A percentile compares a stretch with the other conserved stretches of the same genome.
Evolutionary conservation across 116 monocot species (phyloP).

Genomic region (Posidonia oceanica): DNA sequence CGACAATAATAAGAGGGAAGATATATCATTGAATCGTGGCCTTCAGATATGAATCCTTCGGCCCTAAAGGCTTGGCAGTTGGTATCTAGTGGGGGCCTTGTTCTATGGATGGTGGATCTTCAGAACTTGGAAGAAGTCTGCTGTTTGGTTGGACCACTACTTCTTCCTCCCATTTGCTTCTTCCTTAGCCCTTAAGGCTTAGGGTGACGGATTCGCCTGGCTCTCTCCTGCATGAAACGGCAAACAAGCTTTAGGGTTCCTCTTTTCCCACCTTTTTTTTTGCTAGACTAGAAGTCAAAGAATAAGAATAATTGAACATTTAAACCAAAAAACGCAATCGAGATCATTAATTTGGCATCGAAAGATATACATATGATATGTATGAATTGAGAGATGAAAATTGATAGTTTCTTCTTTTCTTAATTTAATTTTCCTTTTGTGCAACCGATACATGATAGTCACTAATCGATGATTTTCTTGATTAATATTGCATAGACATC

Average conservation of each 20-base stretch:
- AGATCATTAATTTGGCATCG: too few relatives aligned
- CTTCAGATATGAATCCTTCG: background rate
- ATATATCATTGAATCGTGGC: background rate
- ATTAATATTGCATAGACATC: too few relatives aligned
- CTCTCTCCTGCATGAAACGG: background rate
- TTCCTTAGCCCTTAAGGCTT: slow-evolving; percentile 4
- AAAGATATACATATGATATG: too few relatives aligned
- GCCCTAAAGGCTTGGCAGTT: background rate
- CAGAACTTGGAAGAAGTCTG: background rate
- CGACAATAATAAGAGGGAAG: too few relatives aligned
- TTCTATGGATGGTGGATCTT: background rate
- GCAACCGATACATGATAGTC: too few relatives aligned
- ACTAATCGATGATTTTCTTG: too few relatives aligned
- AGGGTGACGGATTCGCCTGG: background rate
- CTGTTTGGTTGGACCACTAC: background rate
- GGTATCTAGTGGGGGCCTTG: background rate
- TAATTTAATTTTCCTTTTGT: too few relatives aligned
- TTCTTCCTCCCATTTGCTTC: background rate
- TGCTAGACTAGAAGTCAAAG: background rate
- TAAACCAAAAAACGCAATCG: too few relatives aligned
- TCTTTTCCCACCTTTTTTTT: too few relatives aligned
- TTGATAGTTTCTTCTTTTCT: too few relatives aligned
- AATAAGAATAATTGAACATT: background rate
- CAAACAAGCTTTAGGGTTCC: background rate
- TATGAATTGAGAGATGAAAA: too few relatives aligned